Base-by-base conservation (phyloP, 139 green algal species). In the Chlamydomonas sp. region DNA sequence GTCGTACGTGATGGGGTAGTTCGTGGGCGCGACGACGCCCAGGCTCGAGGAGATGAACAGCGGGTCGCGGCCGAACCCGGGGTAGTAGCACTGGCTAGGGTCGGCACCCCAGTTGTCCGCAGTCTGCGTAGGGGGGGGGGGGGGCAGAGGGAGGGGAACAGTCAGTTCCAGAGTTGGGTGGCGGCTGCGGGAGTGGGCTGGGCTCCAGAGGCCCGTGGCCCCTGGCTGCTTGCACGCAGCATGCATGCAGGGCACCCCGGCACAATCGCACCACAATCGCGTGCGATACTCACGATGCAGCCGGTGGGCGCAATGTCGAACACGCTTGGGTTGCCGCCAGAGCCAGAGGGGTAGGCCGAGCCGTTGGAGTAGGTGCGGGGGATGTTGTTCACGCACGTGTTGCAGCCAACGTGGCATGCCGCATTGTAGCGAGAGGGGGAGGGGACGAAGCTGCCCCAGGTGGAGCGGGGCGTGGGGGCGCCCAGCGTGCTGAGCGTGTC, bases 1-100 rank as follows among this genome's bases (percentile, higher is more conserved):
- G 62, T 69, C 62, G 22, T 58, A 69, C 36, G 62, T 69, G 37
- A 57, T 57, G 36, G 62, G 62, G 62, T 69, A 69, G 62, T 24
- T 48, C 31, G 59, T 66, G 13, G 59, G 59, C 13, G 59, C 29
- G 29, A 8, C 8, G 10, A 22, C 4, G 13, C 33, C 31, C 13
- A 24, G 10, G 13, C 13, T 66, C 6, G 8, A 5, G 20, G 31
- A 13, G 22, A 30, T 43, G 59, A 48, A 66, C 26, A 66, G 59
- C 31, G 22, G 39, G 33, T 30, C 31, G n/a, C 4, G 6, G n/a
- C 59, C 59, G 35, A 58, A 69, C 24, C 62, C 62, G 31, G 62
- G 62, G 36, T 36, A 54, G 5, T 3, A 4, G 37, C 62, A 69
- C 33, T 58, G 33, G 33, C 13, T 36, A 28, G 22, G 24, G 26